Evolutionary conservation across 2,329 filamentous ascomycete genomes (phyloP), one percentile per base, ranked within the genome.

Genomic region (Cercospora nicotianae): DNA sequence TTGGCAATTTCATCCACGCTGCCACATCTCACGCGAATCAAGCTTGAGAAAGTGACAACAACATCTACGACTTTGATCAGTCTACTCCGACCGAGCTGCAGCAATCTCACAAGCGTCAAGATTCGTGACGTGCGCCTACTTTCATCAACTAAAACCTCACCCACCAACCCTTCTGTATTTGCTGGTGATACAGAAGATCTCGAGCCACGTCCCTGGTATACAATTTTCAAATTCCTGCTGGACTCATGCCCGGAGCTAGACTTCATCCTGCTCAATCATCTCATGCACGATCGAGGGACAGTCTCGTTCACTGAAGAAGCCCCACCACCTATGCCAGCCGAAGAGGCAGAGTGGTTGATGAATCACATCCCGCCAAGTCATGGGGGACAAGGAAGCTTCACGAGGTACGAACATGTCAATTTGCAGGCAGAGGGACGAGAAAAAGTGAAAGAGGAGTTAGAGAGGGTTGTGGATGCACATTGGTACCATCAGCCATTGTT

Each of bases 41-140:
- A 77, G 57, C 70, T 77, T 0, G 76, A 77, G 53, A 76, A 75
- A 60, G 58, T 77, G 42, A 72, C 69, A n/a, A 71, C 75, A 3
- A 70, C 70, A 8, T 65, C 74, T 7, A 8, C 48, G 2, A 72
- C 62, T 0, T 67, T 77, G 16, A 60, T 70, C 26, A 60, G 64
- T 6, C 71, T 77, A 33, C 68, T 77, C 3, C 26, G 20, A 6
- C 74, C 76, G 5, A 72, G 68, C 6, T 61, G 67, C 4, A 1
- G 31, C 2, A 60, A 55, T 8, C 69, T 77, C 1, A 72, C 67
- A 18, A 77, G 75, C 66, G 65, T 77, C 33, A 77, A 77, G 58
- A 53, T 77, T 30, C 72, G 75, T 30, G 72, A 77, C 64, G 69
- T 77, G 10, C 73, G 75, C 20, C 73, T 77, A 30, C 63, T 77